phyloP scores from a whole-genome alignment of 495 filamentous ascomycete species.

The Penicillium bialowiezense region DNA sequence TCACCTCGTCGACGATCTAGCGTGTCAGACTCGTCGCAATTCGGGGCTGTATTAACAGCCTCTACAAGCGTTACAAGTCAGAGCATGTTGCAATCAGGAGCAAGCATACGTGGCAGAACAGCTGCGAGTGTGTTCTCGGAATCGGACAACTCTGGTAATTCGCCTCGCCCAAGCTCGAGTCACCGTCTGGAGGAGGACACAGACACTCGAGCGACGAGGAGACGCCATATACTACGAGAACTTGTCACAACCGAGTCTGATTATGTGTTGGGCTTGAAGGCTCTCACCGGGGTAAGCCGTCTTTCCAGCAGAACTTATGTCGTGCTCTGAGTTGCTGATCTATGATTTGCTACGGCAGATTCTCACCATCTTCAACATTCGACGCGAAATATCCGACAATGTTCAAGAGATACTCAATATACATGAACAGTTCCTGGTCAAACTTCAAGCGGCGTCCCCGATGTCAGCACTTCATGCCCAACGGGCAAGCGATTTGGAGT shows the following conservation, averaged over 20 bases:
- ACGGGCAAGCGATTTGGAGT: slow-evolving; percentile 16
- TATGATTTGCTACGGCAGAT: slow-evolving; percentile 18
- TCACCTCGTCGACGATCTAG: slow-evolving; percentile 1
- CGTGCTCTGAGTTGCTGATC: not conserved
- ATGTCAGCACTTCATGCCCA: slow-evolving; percentile 20
- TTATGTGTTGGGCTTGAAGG: slow-evolving; percentile 83
- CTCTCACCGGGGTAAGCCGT: slow-evolving; percentile 71
- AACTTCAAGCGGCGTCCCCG: slow-evolving; percentile 31
- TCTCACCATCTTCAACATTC: slow-evolving; percentile 33
- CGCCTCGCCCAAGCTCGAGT: slow-evolving; percentile 50
- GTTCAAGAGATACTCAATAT: slow-evolving; percentile 41
- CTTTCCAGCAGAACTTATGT: not conserved
- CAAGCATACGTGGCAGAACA: slow-evolving; percentile 46
- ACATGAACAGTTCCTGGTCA: slow-evolving; percentile 41
- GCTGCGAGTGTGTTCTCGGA: slow-evolving; percentile 56
- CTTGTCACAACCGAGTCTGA: slow-evolving; percentile 81
- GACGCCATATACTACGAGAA: slow-evolving; percentile 78
- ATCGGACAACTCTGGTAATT: slow-evolving; percentile 64
- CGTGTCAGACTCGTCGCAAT: slow-evolving; percentile 62
- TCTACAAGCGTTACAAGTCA: slow-evolving; percentile 68
- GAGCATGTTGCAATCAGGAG: slow-evolving; percentile 61
- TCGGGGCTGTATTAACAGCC: slow-evolving; percentile 74
- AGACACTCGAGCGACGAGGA: slow-evolving; percentile 64
- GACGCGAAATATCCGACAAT: slow-evolving; percentile 42
- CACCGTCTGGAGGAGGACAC: slow-evolving; percentile 66